Base-by-base conservation (phyloP, 495 filamentous ascomycete genomes). In the Xylaria scruposa region DNA sequence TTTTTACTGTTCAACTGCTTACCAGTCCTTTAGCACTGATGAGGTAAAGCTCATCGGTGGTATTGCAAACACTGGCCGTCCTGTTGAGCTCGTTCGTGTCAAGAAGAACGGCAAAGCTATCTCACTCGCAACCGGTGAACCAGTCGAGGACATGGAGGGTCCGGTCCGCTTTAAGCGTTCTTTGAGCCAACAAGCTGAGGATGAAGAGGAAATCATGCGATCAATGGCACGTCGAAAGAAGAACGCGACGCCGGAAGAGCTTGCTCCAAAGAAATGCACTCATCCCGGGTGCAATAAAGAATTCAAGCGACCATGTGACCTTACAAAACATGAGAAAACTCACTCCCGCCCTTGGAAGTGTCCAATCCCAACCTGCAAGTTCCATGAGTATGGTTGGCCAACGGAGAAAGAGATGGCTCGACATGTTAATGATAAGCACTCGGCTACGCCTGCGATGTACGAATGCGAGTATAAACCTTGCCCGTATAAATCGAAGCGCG, bases 321-420 rank as follows among this genome's bases (percentile, higher is more conserved):
- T 97, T 66, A 96, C 88, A 63, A 99, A 99, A 83, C 96, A 99
- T 79, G 93, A 96, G 82, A 99, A 98, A 85, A 98, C 96, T 2
- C 96, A 99, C 78, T 92, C 93, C 12, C 91, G 96, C 24, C 97
- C 96, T 3, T 98, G 92, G 91, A 98, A 98, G 82, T 99, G 96
- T 81, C 86, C 89, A 3, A 85, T 92, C 6, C 74, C 85, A 53
- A 88, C 85, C 19, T 99, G 96, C 90, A 96, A 94, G 78, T 99
- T 95, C 81, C 82, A 91, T 77, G 87, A 90, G 33, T 88, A 92
- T 76, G 96, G 96, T 31, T 98, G 95, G 91, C 95, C 96, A 7
- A 98, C 96, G 3, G 94, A 97, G 82, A 99, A 99, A 83, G 96
- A 99, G 83, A 90, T 93, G 76, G 95, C 97, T 76, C 91, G 96